Percentiles rank a stretch among this genome's conserved stretches.
Evolutionary conservation across 108 stramenopile genomes (phyloP).

Genomic region (Stephanodiscus minutulus): DNA sequence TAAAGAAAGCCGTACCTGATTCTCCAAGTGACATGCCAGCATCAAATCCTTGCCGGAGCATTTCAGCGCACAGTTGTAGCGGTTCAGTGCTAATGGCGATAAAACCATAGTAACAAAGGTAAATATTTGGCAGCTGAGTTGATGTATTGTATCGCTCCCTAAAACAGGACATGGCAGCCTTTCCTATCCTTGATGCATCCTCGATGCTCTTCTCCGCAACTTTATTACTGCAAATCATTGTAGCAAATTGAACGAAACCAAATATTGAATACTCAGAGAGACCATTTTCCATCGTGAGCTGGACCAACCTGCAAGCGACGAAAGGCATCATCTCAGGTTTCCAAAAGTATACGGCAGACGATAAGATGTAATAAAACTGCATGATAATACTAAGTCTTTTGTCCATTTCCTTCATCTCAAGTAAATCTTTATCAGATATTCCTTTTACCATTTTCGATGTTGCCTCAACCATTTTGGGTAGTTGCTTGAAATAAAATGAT

Average conservation of each 20-base stretch:
- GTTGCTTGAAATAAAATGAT: slow-evolving; percentile 2
- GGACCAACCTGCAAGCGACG: slow-evolving; percentile 16
- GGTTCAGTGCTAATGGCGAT: too few species aligned
- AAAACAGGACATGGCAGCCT: slow-evolving; percentile 10
- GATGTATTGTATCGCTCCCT: slow-evolving; percentile 3
- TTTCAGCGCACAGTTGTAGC: too few species aligned
- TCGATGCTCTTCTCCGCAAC: not conserved
- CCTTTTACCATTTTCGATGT: slow-evolving; percentile 8
- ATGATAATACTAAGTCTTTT: slow-evolving; percentile 7
- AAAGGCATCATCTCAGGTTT: slow-evolving; percentile 19
- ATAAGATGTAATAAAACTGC: slow-evolving; percentile 21
- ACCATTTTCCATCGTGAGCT: slow-evolving; percentile 31
- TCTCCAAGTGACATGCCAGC: slow-evolving; percentile 24
- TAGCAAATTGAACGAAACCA: slow-evolving; percentile 17
- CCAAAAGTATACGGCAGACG: not conserved
- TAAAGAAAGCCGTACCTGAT: slow-evolving; percentile 10
- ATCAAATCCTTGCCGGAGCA: too few species aligned
- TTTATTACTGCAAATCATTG: not conserved
- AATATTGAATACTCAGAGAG: slow-evolving; percentile 28
- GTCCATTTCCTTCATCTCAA: too few species aligned
- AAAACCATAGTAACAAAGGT: too few species aligned
- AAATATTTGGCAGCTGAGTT: slow-evolving; percentile 11
- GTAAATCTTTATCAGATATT: slow-evolving; percentile 10
- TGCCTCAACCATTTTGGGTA: not conserved
- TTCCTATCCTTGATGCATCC: slow-evolving; percentile 22